A percentile compares a stretch with the other conserved stretches of the same genome.
Conservation (phyloP, 176 grass and related monocot species). For the Eragrostis nindensis region DNA sequence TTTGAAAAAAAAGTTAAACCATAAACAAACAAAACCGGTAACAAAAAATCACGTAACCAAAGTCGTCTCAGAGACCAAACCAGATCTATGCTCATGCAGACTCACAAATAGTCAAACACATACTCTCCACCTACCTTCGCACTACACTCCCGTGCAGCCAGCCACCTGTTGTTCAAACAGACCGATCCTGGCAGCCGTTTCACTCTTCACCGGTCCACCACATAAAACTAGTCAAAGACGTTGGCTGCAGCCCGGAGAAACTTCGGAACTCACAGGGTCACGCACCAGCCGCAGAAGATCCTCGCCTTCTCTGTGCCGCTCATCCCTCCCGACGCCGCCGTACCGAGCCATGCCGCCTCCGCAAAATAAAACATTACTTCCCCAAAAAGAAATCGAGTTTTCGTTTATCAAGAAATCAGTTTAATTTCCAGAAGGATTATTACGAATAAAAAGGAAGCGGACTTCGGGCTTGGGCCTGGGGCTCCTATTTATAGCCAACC, state of each 20-base stretch:
- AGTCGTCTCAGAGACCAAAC: too few species aligned
- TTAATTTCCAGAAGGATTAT: neutral
- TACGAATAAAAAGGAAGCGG: neutral
- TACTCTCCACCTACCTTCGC: too few species aligned
- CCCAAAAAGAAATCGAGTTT: neutral
- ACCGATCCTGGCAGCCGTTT: neutral
- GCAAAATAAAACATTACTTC: neutral
- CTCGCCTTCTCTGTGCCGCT: neutral
- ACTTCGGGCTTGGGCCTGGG: neutral
- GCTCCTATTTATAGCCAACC: constrained; percentile 54
- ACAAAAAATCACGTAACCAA: too few species aligned
- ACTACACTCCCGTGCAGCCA: neutral
- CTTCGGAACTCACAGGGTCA: neutral
- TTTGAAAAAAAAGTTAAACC: too few species aligned
- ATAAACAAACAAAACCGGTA: too few species aligned
- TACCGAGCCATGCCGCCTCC: neutral
- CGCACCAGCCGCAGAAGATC: neutral
- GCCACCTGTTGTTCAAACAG: neutral
- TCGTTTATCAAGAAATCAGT: neutral
- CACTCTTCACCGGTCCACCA: neutral
- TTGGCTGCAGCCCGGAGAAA: neutral
- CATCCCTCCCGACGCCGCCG: constrained; percentile 6
- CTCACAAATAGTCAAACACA: neutral
- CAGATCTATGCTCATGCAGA: neutral
- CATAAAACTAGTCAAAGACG: neutral